Evolutionary conservation across 73 alveolate genomes (phyloP).

Genomic region (Stentor roeselii): DNA sequence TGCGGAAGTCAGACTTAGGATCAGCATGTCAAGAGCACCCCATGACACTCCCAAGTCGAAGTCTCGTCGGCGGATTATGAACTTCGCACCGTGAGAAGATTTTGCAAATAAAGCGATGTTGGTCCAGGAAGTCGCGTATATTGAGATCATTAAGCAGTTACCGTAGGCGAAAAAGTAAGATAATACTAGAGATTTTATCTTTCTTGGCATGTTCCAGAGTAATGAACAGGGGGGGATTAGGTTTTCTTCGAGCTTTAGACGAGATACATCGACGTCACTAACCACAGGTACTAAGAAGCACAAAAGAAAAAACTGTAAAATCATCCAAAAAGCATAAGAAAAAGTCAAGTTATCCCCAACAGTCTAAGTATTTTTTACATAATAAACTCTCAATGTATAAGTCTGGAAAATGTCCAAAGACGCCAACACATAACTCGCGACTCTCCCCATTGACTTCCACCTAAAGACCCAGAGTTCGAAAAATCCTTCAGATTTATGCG

Average conservation of each 20-base stretch:
- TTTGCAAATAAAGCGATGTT: not conserved
- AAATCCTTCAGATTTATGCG: not conserved
- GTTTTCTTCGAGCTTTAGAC: not conserved
- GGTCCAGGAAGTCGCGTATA: constrained; percentile 11
- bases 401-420: constrained; percentile 9
- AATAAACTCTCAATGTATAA: not conserved
- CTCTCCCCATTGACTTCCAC: constrained; percentile 5
- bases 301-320: not conserved
- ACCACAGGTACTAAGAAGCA: not conserved
- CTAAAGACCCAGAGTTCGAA: constrained; percentile 11
- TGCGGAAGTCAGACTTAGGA: not conserved
- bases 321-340: not conserved
- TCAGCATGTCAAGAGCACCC: constrained; percentile 24
- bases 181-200: not conserved
- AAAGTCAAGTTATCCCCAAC: constrained; percentile 20
- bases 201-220: not conserved
- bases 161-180: constrained; percentile 10
- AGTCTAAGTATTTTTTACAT: not conserved
- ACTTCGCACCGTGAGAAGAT: constrained; percentile 1
- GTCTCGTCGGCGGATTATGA: not conserved
- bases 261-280: not conserved
- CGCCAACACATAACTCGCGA: not conserved
- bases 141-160: not conserved
- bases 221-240: not conserved
- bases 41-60: constrained; percentile 20